Conservation (phyloP, 768 basidiomycete species). For the Boletus rubropictus region DNA sequence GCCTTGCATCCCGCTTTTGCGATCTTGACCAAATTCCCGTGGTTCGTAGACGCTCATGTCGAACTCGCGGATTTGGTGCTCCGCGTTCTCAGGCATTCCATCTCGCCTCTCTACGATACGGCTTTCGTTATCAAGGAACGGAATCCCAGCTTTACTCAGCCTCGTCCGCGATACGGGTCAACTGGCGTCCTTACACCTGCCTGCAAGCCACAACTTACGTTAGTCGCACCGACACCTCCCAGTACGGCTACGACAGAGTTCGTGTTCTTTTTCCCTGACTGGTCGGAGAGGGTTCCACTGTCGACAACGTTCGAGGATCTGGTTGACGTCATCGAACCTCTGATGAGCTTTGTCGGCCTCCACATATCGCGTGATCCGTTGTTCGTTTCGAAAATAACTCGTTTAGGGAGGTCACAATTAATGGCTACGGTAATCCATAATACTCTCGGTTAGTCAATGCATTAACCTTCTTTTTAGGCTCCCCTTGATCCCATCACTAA, state of each 20-base stretch:
- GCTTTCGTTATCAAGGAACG: conserved; percentile 50
- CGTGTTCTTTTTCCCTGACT: conserved; percentile 87
- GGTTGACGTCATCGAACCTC: conserved; percentile 66
- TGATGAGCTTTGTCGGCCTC: conserved; percentile 74
- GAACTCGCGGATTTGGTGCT: conserved; percentile 86
- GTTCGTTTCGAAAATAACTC: conserved; percentile 73
- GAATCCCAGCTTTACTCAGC: conserved; percentile 55
- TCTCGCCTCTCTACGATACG: conserved; percentile 60
- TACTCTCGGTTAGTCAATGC: not conserved
- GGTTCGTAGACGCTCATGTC: conserved; percentile 74
- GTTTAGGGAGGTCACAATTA: conserved; percentile 68
- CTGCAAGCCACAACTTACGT: conserved; percentile 63
- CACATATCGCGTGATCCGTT: conserved; percentile 74
- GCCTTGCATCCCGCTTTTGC: conserved; percentile 72
- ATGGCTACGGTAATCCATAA: conserved; percentile 42
- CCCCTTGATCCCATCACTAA: conserved; percentile 57
- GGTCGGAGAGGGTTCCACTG: conserved; percentile 65
- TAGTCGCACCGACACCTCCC: conserved; percentile 77
- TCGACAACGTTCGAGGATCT: conserved; percentile 65
- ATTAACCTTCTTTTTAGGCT: conserved; percentile 29
- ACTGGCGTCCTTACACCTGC: conserved; percentile 49
- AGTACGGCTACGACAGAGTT: conserved; percentile 70
- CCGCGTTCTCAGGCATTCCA: conserved; percentile 63
- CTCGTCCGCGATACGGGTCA: conserved; percentile 59
- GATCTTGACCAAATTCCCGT: conserved; percentile 77